Conservation (phyloP, 2,329 filamentous ascomycete species). For the Dichotomopilus funicola region DNA sequence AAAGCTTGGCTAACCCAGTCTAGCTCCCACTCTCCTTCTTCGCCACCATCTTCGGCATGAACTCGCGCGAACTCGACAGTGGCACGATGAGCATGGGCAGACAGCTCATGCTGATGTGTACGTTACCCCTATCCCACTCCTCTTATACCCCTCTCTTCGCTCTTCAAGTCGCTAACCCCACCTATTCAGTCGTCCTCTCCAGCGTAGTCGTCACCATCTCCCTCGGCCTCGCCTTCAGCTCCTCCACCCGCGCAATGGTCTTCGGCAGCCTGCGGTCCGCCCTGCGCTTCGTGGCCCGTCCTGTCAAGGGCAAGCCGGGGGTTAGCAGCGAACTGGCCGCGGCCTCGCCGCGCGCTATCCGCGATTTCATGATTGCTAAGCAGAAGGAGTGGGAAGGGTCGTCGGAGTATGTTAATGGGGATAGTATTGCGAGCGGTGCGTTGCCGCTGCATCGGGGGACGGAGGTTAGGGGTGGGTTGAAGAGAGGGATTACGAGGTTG, state of each 20-base stretch:
- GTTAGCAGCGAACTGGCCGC: constrained; percentile 7
- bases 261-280: constrained; percentile 10
- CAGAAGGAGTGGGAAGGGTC: constrained; percentile 17
- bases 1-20: not conserved
- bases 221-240: constrained; percentile 19
- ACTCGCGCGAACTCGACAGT: constrained; percentile 23
- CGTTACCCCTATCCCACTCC: too few species aligned
- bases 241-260: constrained; percentile 12
- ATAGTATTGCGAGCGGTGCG: constrained; percentile 4
- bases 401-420: not conserved
- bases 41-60: constrained; percentile 36
- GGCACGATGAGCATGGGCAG: constrained; percentile 12
- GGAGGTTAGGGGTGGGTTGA: not conserved
- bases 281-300: constrained; percentile 7
- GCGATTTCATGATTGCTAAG: constrained; percentile 21
- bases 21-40: constrained; percentile 34
- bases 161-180: too few species aligned
- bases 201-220: constrained; percentile 16
- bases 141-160: too few species aligned
- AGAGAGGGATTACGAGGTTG: constrained; percentile 1
- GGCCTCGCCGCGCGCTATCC: constrained; percentile 16
- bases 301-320: not conserved
- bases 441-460: constrained; percentile 14
- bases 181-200: constrained; percentile 19
- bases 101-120: constrained; percentile 20